Base-by-base conservation (phyloP, 164 flowering plant genomes). In the Protea cynaroides region DNA sequence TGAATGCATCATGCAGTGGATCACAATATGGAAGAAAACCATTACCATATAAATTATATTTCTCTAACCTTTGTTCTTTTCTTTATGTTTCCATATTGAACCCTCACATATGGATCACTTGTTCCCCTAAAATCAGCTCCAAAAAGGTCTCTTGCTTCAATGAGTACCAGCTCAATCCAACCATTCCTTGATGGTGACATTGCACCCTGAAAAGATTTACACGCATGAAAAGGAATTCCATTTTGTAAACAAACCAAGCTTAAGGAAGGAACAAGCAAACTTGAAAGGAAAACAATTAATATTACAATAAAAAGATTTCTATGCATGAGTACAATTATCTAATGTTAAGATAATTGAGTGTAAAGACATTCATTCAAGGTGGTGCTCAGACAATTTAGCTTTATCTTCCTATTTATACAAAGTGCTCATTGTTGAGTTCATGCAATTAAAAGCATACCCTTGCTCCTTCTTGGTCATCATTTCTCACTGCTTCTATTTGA, bases 71-170 rank as follows among this genome's bases (percentile, higher is more conserved):
- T 94, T 29, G 98, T 90, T 62, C 80, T 79, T 77, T 74, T 83
- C 82, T 85, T 91, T 64, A 76, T 47, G 79, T 75, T 83, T 66
- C 98, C 97, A 74, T 85, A 94, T 2, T 89, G 96, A 29, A 91
- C 83, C 64, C 87, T 82, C 50, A 94, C 96, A 75, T 79, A 94
- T 25, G 97, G 97, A 79, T 94, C 98, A 76, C 97, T 91, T 62
- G 98, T 94, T 61, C 96, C 96, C 65, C 97, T 80, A 62, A 90
- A 76, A 79, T 94, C 97, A 46, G 93, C 95, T 64, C 87, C 97
- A 69, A 84, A 54, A 64, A 94, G 95, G 63, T 90, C 96, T 73
- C 61, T 85, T 46, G 86, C 98, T 75, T 87, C 98, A 67, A 94
- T 68, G 40, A 94, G 75, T 75, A 79, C 84, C 56, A 94, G 86